phyloP scores from a whole-genome alignment of 208 protist species.

The Acanthamoeba royreba region DNA sequence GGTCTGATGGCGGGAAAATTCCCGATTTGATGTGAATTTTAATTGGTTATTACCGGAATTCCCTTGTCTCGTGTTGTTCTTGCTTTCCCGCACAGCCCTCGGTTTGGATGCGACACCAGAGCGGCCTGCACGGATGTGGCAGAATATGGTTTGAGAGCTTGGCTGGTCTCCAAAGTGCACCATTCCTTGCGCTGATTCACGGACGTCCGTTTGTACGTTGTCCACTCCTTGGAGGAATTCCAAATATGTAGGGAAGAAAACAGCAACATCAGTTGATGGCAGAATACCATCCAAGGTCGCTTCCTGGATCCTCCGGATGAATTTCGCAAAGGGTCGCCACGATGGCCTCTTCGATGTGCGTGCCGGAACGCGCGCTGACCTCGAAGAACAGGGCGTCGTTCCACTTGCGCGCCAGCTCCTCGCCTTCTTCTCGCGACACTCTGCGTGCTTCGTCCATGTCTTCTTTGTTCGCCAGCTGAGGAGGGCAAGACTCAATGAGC shows the following conservation, averaged over 20 bases:
- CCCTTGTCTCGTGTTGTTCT: too few species aligned
- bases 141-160: too few species aligned
- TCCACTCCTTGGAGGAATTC: too few species aligned
- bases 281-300: neutral
- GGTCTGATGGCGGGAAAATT: too few species aligned
- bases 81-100: too few species aligned
- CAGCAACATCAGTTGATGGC: neutral
- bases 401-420: constrained; percentile 69
- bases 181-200: too few species aligned
- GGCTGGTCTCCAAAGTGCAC: too few species aligned
- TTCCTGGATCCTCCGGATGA: neutral
- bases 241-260: neutral
- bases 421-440: constrained; percentile 69
- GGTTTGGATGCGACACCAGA: too few species aligned
- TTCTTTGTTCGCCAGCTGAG: constrained; percentile 74
- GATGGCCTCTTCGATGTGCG: constrained; percentile 79
- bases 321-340: neutral
- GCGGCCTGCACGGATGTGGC: too few species aligned
- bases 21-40: too few species aligned
- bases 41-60: too few species aligned
- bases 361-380: constrained; percentile 68
- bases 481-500: neutral
- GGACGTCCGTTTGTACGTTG: too few species aligned
- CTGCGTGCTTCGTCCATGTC: constrained; percentile 70
- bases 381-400: constrained; percentile 67